A percentile compares a stretch with the other conserved stretches of the same genome.
These are phyloP conservation scores for Asterochloris sp. DNA, from an alignment of 139 green algal species.

Conservation along the genomic window DNA sequence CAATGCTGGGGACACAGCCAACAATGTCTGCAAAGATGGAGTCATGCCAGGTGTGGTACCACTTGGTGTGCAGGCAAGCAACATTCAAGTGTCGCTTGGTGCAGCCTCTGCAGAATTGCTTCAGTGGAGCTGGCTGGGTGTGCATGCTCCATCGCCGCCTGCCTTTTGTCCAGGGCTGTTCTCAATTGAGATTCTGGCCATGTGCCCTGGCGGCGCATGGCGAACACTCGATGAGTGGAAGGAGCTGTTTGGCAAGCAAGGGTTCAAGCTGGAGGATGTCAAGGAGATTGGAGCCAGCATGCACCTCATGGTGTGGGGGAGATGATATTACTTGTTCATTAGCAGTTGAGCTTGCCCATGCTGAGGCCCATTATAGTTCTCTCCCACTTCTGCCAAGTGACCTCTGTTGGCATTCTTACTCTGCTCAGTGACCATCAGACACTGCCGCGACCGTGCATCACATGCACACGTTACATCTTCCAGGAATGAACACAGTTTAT, in stretches of 20 bases:
- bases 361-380: no score
- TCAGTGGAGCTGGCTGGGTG: not conserved
- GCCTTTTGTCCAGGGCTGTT: slow-evolving; percentile 22
- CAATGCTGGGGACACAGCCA: slow-evolving; percentile 21
- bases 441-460: no score
- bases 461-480: no score
- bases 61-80: not conserved
- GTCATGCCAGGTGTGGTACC: slow-evolving; percentile 19
- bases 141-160: not conserved
- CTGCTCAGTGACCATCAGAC: no score
- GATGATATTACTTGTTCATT: no score
- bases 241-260: slow-evolving; percentile 24
- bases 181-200: slow-evolving; percentile 31
- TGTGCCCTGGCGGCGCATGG: slow-evolving; percentile 31
- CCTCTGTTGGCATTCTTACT: no score
- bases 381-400: no score
- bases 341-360: no score
- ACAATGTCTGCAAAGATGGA: slow-evolving; percentile 29
- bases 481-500: no score
- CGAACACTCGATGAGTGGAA: slow-evolving; percentile 30
- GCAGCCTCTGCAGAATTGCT: not conserved
- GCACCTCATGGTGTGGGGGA: slow-evolving; percentile 11
- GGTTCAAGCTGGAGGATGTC: slow-evolving; percentile 43
- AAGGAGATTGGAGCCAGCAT: slow-evolving; percentile 34
- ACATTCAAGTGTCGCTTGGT: not conserved